Evolutionary conservation across 306 rosid genomes (phyloP), one percentile per base, ranked within the genome.

Genomic region (Malus domestica): DNA sequence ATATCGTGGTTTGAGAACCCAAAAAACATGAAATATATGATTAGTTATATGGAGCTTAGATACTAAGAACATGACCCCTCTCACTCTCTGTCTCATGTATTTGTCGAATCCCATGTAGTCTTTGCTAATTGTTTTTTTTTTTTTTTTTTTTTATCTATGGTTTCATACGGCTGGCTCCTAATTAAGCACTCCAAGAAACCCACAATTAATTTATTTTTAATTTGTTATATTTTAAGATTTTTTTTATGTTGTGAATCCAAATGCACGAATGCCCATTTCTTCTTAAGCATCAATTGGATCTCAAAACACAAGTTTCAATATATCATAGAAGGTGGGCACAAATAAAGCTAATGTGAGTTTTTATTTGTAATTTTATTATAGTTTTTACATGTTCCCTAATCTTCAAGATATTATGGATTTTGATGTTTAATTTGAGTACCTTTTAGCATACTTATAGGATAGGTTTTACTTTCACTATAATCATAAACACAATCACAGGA

Each of bases 21-120:
- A 73, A 78, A 74, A 66, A n/a, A 20, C 19, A 32, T 20, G 15
- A 62, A 74, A 3, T 9, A 5, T 10, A 44, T 61, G 32, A 62
- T 27, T 74, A 25, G 70, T 61, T 78, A 45, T 75, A 33, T 64
- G 70, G 61, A 73, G 70, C 73, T 68, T 35, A 44, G 18, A 59
- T 27, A 44, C 57, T 20, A 5, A 12, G 29, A 19, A 11, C 30
- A 40, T 14, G 73, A 74, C 82, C 60, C 30, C 68, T 81, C 78
- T 35, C 59, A 38, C 46, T 51, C 68, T 81, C 78, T 38, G 33
- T 51, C 46, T 11, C 44, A 55, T 76, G 71, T n/a, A 67, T 82
- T 83, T 86, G 87, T 80, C 85, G 83, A 83, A 83, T 81, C 79
- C 80, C 77, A 64, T 78, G 89, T 80, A 74, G 80, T 72, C 19